Evolutionary conservation across 345 rosid species (phyloP).

Genomic region (Carallia brachiata): DNA sequence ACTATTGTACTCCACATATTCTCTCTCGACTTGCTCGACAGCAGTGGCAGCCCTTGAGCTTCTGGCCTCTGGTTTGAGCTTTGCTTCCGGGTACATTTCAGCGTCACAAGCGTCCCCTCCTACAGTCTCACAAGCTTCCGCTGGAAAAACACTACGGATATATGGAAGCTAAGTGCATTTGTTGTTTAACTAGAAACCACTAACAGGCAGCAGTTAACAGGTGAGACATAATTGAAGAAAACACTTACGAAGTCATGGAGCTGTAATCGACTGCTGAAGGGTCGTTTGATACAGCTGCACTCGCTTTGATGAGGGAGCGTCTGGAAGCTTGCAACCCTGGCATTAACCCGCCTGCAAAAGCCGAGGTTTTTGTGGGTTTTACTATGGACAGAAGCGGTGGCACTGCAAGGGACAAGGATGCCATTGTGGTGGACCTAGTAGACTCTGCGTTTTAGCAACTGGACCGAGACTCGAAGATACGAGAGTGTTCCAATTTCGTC

Average conservation of each 20-base stretch:
- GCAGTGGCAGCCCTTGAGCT: conserved; percentile 18
- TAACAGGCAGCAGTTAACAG: not conserved
- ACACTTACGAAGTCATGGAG: conserved; percentile 43
- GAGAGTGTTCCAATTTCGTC: not conserved
- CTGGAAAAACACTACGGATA: conserved; percentile 56
- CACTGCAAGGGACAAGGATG: conserved; percentile 31
- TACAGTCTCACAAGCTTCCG: conserved; percentile 60
- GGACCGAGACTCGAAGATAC: no score
- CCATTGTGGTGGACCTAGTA: conserved; percentile 23
- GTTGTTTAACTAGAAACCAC: not conserved
- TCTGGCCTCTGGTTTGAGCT: conserved; percentile 42
- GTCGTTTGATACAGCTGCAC: conserved; percentile 23
- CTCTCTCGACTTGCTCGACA: conserved; percentile 63
- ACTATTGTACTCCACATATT: conserved; percentile 58
- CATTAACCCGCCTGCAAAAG: conserved; percentile 22
- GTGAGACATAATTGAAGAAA: not conserved
- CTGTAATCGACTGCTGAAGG: conserved; percentile 47
- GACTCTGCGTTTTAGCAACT: not conserved
- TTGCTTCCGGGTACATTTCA: conserved; percentile 65
- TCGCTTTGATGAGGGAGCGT: conserved; percentile 25
- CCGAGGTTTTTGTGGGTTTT: conserved; percentile 21
- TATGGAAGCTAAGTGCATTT: not conserved
- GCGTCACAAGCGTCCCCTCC: conserved; percentile 65
- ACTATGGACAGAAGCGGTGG: conserved; percentile 15
- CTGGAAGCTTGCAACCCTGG: conserved; percentile 21